Percentiles rank a stretch among this genome's conserved stretches.
Evolutionary conservation across 495 filamentous ascomycete genomes (phyloP).

Genomic region (Parmelia sp.): DNA sequence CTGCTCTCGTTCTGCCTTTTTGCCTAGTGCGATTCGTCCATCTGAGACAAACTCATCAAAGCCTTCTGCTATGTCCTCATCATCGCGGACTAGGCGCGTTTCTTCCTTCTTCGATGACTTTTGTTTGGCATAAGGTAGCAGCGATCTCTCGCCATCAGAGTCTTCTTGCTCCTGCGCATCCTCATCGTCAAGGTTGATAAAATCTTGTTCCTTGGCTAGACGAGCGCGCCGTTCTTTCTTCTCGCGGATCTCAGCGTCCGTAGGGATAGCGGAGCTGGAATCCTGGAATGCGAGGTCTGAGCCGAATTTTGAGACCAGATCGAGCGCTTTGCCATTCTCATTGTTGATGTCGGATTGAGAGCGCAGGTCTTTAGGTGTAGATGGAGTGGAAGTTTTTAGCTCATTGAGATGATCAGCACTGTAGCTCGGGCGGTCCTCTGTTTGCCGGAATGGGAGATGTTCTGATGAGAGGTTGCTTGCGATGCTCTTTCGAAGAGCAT

Average conservation of each 20-base stretch:
- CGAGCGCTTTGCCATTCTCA: conserved; percentile 55
- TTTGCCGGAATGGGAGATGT: conserved; percentile 47
- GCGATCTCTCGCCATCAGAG: conserved; percentile 37
- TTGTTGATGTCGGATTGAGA: conserved; percentile 37
- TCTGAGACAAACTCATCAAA: conserved; percentile 91
- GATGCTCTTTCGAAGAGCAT: conserved; percentile 51
- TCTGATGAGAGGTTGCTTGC: conserved; percentile 39
- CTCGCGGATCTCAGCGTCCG: conserved; percentile 81
- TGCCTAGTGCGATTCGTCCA: conserved; percentile 69
- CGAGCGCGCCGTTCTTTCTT: conserved; percentile 84
- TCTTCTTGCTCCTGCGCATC: conserved; percentile 43
- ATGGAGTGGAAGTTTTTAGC: conserved; percentile 73
- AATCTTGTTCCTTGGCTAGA: conserved; percentile 71
- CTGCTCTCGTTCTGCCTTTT: conserved; percentile 72
- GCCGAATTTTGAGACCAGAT: conserved; percentile 61
- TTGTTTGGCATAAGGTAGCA: conserved; percentile 39
- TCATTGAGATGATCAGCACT: conserved; percentile 81
- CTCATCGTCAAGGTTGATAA: conserved; percentile 59
- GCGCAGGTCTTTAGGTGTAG: conserved; percentile 58
- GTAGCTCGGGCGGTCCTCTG: conserved; percentile 72
- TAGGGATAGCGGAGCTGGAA: conserved; percentile 55
- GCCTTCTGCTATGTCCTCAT: conserved; percentile 91
- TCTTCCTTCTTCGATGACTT: conserved; percentile 42
- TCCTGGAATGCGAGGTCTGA: conserved; percentile 31
- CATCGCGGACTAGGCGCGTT: conserved; percentile 72